Conservation (phyloP, 2,329 filamentous ascomycete species). For the Xylaria sp. region DNA sequence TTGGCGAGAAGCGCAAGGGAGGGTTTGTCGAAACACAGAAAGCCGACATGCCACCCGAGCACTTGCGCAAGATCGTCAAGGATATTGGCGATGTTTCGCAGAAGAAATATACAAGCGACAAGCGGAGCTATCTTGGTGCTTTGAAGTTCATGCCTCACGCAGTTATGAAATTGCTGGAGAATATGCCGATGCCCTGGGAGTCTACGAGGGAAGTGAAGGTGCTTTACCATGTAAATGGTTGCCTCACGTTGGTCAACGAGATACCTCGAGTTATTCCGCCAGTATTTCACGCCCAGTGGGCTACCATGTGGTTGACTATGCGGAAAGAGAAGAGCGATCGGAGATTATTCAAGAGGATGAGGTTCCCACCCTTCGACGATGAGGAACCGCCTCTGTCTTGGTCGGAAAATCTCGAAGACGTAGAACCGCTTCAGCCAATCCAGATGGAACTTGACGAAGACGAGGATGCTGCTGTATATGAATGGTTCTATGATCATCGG, state of each 20-base stretch:
- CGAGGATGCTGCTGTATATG: constrained; percentile 87
- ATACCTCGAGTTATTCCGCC: constrained; percentile 95
- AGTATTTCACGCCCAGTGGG: constrained; percentile 98
- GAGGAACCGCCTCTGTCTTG: constrained; percentile 97
- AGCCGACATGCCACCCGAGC: constrained; percentile 97
- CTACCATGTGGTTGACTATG: constrained; percentile 99
- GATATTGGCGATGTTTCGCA: constrained; percentile 99
- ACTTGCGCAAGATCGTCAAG: constrained; percentile 96
- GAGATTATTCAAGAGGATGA: constrained; percentile 97
- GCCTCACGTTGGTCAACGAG: constrained; percentile 95
- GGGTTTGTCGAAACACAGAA: constrained; percentile 98
- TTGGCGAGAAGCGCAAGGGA: constrained; percentile 94
- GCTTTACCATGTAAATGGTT: constrained; percentile 97
- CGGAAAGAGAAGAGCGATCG: constrained; percentile 96
- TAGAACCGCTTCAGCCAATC: constrained; percentile 95
- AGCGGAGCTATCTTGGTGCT: constrained; percentile 95
- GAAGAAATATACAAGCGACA: constrained; percentile 98
- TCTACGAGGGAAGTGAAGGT: constrained; percentile 96
- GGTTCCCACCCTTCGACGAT: constrained; percentile 97
- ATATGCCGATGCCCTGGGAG: constrained; percentile 99
- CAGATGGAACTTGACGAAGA: constrained; percentile 97
- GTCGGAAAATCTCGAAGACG: constrained; percentile 98
- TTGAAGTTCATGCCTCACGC: constrained; percentile 99
- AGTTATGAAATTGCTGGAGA: constrained; percentile 94
- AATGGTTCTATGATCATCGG: constrained; percentile 97